A percentile compares a stretch with the other conserved stretches of the same genome.
phyloP scores from a whole-genome alignment of 2,329 filamentous ascomycete genomes.

The Phaeosphaeria sp. region DNA sequence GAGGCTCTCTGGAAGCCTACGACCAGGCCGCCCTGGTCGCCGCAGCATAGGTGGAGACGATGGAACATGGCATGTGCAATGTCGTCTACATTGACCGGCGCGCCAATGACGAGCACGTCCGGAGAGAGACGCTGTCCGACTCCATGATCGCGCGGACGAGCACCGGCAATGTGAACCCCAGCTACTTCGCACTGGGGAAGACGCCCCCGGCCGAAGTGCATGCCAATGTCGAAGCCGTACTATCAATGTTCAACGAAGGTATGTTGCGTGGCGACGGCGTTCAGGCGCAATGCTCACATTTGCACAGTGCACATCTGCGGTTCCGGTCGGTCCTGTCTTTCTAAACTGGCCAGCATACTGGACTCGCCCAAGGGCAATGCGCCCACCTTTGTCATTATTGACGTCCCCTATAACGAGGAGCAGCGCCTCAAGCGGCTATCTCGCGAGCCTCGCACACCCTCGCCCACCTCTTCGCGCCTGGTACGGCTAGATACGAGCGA shows the following conservation, averaged over 20 bases:
- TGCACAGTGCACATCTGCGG: constrained; percentile 48
- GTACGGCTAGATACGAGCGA: constrained; percentile 41
- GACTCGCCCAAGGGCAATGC: constrained; percentile 40
- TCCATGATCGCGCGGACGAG: constrained; percentile 42
- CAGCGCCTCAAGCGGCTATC: constrained; percentile 49
- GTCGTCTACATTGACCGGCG: constrained; percentile 54
- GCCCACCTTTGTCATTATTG: constrained; percentile 52
- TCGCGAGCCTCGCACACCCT: constrained; percentile 50
- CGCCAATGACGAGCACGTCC: constrained; percentile 50
- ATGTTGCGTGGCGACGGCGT: constrained; percentile 6
- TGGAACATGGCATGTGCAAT: constrained; percentile 55
- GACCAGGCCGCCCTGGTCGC: constrained; percentile 42
- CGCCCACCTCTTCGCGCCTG: constrained; percentile 45
- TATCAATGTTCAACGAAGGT: constrained; percentile 53
- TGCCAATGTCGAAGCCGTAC: constrained; percentile 48
- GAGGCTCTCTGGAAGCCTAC: constrained; percentile 31
- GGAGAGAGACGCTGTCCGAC: constrained; percentile 44
- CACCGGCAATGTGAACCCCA: constrained; percentile 41
- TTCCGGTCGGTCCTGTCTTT: constrained; percentile 48
- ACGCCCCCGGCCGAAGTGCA: constrained; percentile 43
- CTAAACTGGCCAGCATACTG: constrained; percentile 45
- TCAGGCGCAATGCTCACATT: background rate
- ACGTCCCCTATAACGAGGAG: constrained; percentile 53
- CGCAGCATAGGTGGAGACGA: constrained; percentile 41
- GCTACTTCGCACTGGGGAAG: constrained; percentile 46